phyloP scores from a whole-genome alignment of 805 yeast genomes.

The Cyberlindnera euphorbiae region DNA sequence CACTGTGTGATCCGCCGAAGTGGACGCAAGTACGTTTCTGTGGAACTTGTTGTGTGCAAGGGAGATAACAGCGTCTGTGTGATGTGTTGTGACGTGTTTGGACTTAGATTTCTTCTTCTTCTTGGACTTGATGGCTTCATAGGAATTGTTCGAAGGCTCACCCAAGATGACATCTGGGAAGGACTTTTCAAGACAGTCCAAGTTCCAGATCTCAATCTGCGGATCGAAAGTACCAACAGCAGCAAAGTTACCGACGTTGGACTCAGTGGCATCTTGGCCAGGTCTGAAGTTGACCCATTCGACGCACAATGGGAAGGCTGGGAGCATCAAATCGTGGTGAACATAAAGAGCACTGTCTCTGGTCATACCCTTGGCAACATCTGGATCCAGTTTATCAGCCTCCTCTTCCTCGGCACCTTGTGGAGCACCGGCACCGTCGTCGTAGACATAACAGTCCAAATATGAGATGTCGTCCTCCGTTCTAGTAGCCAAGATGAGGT shows the following conservation, averaged over 20 bases:
- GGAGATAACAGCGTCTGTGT: slow-evolving; percentile 90
- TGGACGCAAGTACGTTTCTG: slow-evolving; percentile 83
- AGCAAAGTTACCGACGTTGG: slow-evolving; percentile 79
- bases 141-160: slow-evolving; percentile 43
- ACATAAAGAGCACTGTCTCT: slow-evolving; percentile 80
- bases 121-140: slow-evolving; percentile 22
- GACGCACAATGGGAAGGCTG: slow-evolving; percentile 93
- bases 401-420: slow-evolving; percentile 61
- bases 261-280: slow-evolving; percentile 35
- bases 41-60: slow-evolving; percentile 76
- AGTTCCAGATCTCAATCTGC: slow-evolving; percentile 93
- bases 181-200: slow-evolving; percentile 87
- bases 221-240: slow-evolving; percentile 98
- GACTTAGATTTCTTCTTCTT: slow-evolving; percentile 45
- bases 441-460: slow-evolving; percentile 90
- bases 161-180: slow-evolving; percentile 94
- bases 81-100: slow-evolving; percentile 65
- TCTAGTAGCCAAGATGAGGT: slow-evolving; percentile 82
- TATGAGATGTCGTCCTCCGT: slow-evolving; percentile 94
- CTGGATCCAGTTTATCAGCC: slow-evolving; percentile 60
- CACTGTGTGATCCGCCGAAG: slow-evolving; percentile 92
- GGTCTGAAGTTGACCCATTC: slow-evolving; percentile 90
- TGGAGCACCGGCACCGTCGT: slow-evolving; percentile 87
- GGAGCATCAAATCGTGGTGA: slow-evolving; percentile 95
- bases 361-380: slow-evolving; percentile 65